Evolutionary conservation across 192 early-diverging fungal genomes (phyloP), one percentile per base, ranked within the genome.

Genomic region (Coemansia aciculifera): DNA sequence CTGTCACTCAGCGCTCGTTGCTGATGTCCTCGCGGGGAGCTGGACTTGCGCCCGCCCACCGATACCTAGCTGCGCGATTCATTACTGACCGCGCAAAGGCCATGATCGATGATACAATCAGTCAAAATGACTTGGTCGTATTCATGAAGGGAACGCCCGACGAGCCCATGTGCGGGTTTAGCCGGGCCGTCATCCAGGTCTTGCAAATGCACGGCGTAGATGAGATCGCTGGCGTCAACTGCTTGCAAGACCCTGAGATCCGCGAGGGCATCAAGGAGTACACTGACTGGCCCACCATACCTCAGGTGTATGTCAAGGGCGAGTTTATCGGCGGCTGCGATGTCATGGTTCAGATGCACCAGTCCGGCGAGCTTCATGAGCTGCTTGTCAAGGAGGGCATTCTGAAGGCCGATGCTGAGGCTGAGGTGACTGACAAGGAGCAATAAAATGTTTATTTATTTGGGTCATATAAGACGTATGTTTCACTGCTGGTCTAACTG

Each of bases 91-190:
- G 60, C 3, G 74, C 75, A 17, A 71, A 66, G 57, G 23, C 59
- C 23, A 69, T 36, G 15, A 81, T 81, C 48, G 74, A 81, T 27
- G 57, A 66, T 21, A 86, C 87, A n/a, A 76, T 90, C 66, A 83
- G 83, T 38, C 63, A 84, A 5, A 90, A 88, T 78, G 88, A 91
- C 65, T 84, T 98, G 4, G 84, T 93, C 49, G 89, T 98, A 37
- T 98, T 95, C 71, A 97, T 98, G 95, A 98, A 98, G 81, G 97
- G 97, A 76, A 95, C 93, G 56, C 92, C 93, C 59, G 89, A 95
- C 62, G 86, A 87, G 34, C 97, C 97, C 37, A 86, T 92, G 90
- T 98, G 97, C 76, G 95, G 97, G 15, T 98, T 96, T 86, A 92
- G 90, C 69, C 80, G 93, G 32, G 95, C 94, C n/a, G 92, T 94